These are phyloP conservation scores for Phanerochaete sordida DNA, from an alignment of 768 basidiomycete genomes.

Conservation along the genomic window DNA sequence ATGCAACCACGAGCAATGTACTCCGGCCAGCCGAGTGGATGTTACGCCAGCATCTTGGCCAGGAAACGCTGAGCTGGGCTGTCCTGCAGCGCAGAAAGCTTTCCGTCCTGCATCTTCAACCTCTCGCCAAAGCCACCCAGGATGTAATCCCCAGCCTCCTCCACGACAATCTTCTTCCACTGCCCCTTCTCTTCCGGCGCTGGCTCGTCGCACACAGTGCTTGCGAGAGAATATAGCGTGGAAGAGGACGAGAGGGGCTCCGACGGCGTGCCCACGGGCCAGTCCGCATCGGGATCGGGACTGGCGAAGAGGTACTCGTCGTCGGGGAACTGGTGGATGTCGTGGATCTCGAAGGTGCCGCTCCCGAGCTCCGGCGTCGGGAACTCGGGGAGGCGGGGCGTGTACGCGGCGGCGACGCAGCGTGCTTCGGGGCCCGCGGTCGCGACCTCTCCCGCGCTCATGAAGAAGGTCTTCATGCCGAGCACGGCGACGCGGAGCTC, in stretches of 20 bases:
- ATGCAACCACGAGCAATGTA: not conserved
- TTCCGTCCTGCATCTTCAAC: not conserved
- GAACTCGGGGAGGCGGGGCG: not conserved
- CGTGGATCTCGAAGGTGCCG: not conserved
- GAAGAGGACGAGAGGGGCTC: not conserved
- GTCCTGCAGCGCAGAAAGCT: not conserved
- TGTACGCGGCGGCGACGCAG: slow-evolving; percentile 22
- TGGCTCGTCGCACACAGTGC: not conserved
- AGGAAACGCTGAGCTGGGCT: not conserved
- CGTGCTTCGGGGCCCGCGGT: slow-evolving; percentile 25
- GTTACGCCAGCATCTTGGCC: not conserved
- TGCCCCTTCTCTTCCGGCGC: not conserved
- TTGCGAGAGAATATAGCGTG: not conserved
- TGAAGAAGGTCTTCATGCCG: slow-evolving; percentile 55
- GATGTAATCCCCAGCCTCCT: not conserved
- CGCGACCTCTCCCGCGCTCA: slow-evolving; percentile 41
- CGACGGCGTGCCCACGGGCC: not conserved
- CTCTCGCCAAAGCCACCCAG: not conserved
- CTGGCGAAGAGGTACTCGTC: slow-evolving; percentile 5
- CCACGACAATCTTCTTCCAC: not conserved
- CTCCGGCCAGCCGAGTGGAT: not conserved
- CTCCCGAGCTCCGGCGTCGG: not conserved
- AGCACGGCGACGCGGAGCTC: slow-evolving; percentile 57
- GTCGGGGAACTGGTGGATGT: not conserved
- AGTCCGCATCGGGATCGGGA: slow-evolving; percentile 6